Percentiles rank a stretch among this genome's conserved stretches.
Conservation (phyloP, 2,329 filamentous ascomycete genomes). For the Hypoxylon rubiginosum region DNA sequence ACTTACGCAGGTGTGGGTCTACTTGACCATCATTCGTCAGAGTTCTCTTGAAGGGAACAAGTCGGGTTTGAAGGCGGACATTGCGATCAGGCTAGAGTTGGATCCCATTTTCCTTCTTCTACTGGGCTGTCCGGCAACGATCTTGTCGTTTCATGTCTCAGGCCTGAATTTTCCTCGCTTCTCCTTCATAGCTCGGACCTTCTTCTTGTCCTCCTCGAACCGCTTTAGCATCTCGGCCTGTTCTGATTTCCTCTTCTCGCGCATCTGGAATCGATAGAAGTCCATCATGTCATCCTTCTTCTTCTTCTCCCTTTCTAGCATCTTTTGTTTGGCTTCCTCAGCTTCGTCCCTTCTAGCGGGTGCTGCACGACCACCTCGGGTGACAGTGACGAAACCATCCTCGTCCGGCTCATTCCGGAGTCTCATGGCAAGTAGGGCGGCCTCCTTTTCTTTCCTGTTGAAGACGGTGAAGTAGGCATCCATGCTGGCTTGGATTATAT, state of each 20-base stretch:
- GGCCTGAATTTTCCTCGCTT: constrained; percentile 73
- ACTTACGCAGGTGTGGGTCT: constrained; percentile 27
- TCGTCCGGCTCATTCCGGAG: constrained; percentile 87
- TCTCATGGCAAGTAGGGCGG: constrained; percentile 71
- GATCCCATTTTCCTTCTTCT: neutral
- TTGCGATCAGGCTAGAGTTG: neutral
- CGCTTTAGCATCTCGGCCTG: constrained; percentile 76
- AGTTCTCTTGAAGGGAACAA: neutral
- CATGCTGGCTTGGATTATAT: constrained; percentile 77
- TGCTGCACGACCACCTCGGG: constrained; percentile 79
- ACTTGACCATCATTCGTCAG: neutral
- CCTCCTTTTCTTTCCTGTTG: constrained; percentile 76
- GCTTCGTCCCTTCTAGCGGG: constrained; percentile 81
- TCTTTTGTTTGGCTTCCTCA: constrained; percentile 69
- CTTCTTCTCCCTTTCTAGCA: constrained; percentile 74
- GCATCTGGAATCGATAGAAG: constrained; percentile 87
- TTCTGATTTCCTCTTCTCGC: constrained; percentile 82
- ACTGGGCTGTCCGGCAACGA: neutral
- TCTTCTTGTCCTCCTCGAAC: constrained; percentile 83
- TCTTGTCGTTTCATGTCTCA: constrained; percentile 55
- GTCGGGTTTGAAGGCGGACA: neutral
- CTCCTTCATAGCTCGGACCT: constrained; percentile 77
- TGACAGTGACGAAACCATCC: constrained; percentile 95
- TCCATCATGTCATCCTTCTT: constrained; percentile 74
- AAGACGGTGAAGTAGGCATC: constrained; percentile 91